These are phyloP conservation scores for Salix purpurea DNA, from an alignment of 345 rosid genomes.

Conservation along the genomic window DNA sequence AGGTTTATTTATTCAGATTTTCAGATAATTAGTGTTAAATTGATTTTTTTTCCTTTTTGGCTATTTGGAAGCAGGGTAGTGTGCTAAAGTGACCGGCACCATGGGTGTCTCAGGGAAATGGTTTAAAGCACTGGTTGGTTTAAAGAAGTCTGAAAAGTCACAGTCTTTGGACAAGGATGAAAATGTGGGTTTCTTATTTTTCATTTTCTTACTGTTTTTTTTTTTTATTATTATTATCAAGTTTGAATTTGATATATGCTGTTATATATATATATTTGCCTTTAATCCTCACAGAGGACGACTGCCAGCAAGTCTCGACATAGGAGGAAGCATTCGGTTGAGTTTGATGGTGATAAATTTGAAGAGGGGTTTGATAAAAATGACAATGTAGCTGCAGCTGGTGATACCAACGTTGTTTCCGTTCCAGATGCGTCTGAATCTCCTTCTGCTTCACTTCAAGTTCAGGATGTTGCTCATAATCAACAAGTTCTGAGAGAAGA, in stretches of 20 bases:
- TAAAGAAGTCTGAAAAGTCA: conserved; percentile 70
- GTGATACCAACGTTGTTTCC: conserved; percentile 34
- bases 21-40: neutral
- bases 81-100: conserved; percentile 12
- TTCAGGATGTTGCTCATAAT: conserved; percentile 35
- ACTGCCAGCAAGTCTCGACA: conserved; percentile 50
- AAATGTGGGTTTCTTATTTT: conserved; percentile 45
- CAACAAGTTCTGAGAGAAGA: conserved; percentile 48
- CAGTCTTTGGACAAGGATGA: conserved; percentile 59
- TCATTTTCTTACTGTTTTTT: neutral
- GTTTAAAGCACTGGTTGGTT: conserved; percentile 85
- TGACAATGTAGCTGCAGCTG: conserved; percentile 17
- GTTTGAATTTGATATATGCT: neutral
- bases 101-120: conserved; percentile 98
- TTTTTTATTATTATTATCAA: neutral
- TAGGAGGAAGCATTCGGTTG: conserved; percentile 58
- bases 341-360: conserved; percentile 47
- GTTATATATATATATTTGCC: neutral
- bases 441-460: conserved; percentile 48
- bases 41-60: conserved; percentile 8
- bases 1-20: neutral
- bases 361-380: conserved; percentile 49
- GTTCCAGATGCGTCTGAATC: conserved; percentile 45
- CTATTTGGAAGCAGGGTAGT: conserved; percentile 28
- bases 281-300: conserved; percentile 38